These are phyloP conservation scores for Thalassiosira ordinaria DNA, from an alignment of 352 stramenopile species.

Conservation along the genomic window DNA sequence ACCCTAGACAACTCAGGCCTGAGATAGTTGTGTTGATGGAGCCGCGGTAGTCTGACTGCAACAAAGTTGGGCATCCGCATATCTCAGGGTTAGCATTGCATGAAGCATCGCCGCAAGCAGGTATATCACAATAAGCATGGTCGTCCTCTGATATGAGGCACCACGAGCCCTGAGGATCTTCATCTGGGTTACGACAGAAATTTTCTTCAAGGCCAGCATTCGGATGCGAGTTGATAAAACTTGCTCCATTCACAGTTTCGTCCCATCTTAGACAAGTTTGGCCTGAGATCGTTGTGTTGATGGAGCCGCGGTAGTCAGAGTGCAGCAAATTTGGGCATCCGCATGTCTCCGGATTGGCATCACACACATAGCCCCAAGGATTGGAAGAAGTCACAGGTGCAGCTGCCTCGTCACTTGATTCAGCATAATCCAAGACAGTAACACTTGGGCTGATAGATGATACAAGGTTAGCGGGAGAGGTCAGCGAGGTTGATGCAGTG, in stretches of 20 bases:
- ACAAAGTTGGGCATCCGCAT: constrained; percentile 13
- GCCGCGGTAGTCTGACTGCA: background rate
- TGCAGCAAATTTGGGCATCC: background rate
- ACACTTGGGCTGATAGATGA: background rate
- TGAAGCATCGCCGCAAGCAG: too few species aligned
- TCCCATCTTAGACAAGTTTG: constrained; percentile 9
- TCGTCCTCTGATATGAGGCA: background rate
- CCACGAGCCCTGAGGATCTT: background rate
- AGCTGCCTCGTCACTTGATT: background rate
- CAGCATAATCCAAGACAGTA: background rate
- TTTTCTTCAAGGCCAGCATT: background rate
- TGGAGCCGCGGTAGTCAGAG: constrained; percentile 13
- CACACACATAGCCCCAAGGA: background rate
- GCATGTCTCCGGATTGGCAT: constrained; percentile 10
- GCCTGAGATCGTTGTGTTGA: constrained; percentile 7
- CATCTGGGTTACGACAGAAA: constrained; percentile 3
- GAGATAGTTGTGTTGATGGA: constrained; percentile 12
- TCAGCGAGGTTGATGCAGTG: too few species aligned
- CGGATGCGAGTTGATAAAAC: constrained; percentile 72
- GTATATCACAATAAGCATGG: background rate
- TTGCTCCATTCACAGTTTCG: too few species aligned
- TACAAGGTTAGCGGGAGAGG: too few species aligned
- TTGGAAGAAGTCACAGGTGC: background rate
- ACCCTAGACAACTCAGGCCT: background rate
- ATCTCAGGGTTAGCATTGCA: constrained; percentile 12